Conservation (phyloP, 768 basidiomycete species). For the Hydnomerulius pinastri region DNA sequence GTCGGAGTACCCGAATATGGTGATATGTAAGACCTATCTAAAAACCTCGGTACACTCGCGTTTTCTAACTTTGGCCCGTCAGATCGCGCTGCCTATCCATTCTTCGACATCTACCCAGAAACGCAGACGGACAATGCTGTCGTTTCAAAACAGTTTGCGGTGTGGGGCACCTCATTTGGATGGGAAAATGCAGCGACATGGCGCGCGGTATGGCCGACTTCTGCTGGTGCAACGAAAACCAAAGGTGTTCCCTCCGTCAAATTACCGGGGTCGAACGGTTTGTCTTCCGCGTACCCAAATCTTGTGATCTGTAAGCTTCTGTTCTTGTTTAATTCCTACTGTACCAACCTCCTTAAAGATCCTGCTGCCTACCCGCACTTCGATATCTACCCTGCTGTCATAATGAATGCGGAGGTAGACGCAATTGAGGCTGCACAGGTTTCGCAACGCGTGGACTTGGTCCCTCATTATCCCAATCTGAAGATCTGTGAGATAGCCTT, state of each 20-base stretch:
- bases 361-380: slow-evolving; percentile 42
- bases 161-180: slow-evolving; percentile 31
- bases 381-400: slow-evolving; percentile 37
- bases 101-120: slow-evolving; percentile 56
- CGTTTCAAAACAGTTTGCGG: slow-evolving; percentile 46
- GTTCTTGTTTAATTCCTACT: slow-evolving; percentile 10
- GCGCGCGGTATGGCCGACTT: slow-evolving; percentile 20
- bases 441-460: slow-evolving; percentile 2
- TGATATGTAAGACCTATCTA: neutral
- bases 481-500: slow-evolving; percentile 33
- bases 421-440: neutral
- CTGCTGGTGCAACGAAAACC: neutral
- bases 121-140: slow-evolving; percentile 47
- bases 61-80: neutral
- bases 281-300: slow-evolving; percentile 23
- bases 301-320: slow-evolving; percentile 29
- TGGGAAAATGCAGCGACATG: slow-evolving; percentile 18
- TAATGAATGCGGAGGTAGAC: neutral
- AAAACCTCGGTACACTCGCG: neutral
- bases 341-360: slow-evolving; percentile 38
- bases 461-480: slow-evolving; percentile 36
- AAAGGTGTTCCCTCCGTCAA: neutral
- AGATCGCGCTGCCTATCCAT: slow-evolving; percentile 46
- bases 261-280: slow-evolving; percentile 5
- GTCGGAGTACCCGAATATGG: neutral